phyloP scores from a whole-genome alignment of 768 basidiomycete genomes.

The Suillus sp. region DNA sequence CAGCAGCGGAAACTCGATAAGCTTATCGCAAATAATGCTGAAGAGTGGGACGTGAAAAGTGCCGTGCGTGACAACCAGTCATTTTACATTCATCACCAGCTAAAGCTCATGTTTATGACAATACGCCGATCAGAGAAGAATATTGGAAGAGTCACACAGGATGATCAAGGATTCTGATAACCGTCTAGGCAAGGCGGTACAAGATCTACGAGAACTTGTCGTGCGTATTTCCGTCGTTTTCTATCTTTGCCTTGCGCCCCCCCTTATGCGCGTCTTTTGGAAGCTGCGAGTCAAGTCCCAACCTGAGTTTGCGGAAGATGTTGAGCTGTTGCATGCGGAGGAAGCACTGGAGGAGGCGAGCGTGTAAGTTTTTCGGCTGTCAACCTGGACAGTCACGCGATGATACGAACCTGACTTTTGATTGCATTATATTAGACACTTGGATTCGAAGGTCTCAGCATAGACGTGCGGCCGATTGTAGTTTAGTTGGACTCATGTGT shows the following conservation, averaged over 20 bases:
- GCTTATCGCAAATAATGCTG: conserved; percentile 58
- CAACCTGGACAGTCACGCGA: not conserved
- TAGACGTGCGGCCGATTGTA: not conserved
- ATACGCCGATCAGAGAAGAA: conserved; percentile 47
- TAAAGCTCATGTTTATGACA: conserved; percentile 2
- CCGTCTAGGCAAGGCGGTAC: conserved; percentile 62
- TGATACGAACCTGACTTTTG: conserved; percentile 16
- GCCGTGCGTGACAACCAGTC: conserved; percentile 48
- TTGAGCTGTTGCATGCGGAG: conserved; percentile 58
- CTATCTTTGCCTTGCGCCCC: conserved; percentile 17
- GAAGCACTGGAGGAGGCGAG: conserved; percentile 55
- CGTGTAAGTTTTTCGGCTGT: conserved; percentile 34
- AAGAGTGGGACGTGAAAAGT: conserved; percentile 80
- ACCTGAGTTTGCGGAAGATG: conserved; percentile 34
- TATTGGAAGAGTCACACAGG: conserved; percentile 77
- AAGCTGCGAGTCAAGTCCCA: conserved; percentile 33
- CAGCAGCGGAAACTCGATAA: conserved; percentile 62
- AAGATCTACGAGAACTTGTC: conserved; percentile 64
- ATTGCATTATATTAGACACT: conserved; percentile 7
- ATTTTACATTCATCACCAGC: conserved; percentile 11
- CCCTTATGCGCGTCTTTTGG: conserved; percentile 14
- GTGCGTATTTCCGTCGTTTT: conserved; percentile 49
- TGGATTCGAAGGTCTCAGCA: conserved; percentile 7
- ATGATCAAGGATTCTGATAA: conserved; percentile 73
- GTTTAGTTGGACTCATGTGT: conserved; percentile 7